These are phyloP conservation scores for Leishmania lainsoni DNA, from an alignment of 208 protist species.

Conservation along the genomic window DNA sequence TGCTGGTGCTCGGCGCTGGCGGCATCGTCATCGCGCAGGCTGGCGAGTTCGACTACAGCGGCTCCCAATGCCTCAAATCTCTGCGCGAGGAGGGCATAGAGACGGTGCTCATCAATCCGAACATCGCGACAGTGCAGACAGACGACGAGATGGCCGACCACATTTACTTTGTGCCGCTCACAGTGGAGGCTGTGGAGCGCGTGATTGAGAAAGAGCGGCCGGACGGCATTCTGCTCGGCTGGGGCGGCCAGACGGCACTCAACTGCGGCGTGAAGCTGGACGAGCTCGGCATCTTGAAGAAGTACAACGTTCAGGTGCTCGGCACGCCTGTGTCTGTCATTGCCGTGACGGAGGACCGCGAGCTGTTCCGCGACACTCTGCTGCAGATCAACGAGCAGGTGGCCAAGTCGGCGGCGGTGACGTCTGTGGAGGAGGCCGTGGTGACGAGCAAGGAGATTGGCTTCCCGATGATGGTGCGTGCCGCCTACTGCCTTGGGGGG, in stretches of 20 bases:
- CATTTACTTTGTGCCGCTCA: slow-evolving; percentile 98
- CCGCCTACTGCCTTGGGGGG: slow-evolving; percentile 98
- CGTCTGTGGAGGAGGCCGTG: slow-evolving; percentile 77
- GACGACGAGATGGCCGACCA: slow-evolving; percentile 96
- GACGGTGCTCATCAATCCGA: slow-evolving; percentile 99
- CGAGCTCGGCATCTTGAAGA: slow-evolving; percentile 87
- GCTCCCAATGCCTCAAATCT: slow-evolving; percentile 98
- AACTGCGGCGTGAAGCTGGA: slow-evolving; percentile 98
- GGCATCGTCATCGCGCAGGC: slow-evolving; percentile 98
- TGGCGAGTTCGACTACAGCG: slow-evolving; percentile 99
- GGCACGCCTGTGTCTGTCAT: slow-evolving; percentile 96
- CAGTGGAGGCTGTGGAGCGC: slow-evolving; percentile 91
- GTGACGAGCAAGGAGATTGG: slow-evolving; percentile 76
- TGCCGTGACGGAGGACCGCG: slow-evolving; percentile 96
- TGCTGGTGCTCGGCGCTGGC: slow-evolving; percentile 95
- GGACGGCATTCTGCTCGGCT: slow-evolving; percentile 96
- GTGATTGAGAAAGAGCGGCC: slow-evolving; percentile 96
- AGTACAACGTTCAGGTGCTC: slow-evolving; percentile 96
- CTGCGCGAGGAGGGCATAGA: slow-evolving; percentile 97
- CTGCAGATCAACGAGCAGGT: slow-evolving; percentile 96
- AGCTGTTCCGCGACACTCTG: slow-evolving; percentile 97
- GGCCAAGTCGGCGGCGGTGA: slow-evolving; percentile 82
- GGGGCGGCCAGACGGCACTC: slow-evolving; percentile 98
- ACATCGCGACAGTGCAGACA: slow-evolving; percentile 99
- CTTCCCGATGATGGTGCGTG: slow-evolving; percentile 98